Evolutionary conservation across 306 rosid species (phyloP), one percentile per base, ranked within the genome.

Genomic region (Heteromeles arbutifolia): DNA sequence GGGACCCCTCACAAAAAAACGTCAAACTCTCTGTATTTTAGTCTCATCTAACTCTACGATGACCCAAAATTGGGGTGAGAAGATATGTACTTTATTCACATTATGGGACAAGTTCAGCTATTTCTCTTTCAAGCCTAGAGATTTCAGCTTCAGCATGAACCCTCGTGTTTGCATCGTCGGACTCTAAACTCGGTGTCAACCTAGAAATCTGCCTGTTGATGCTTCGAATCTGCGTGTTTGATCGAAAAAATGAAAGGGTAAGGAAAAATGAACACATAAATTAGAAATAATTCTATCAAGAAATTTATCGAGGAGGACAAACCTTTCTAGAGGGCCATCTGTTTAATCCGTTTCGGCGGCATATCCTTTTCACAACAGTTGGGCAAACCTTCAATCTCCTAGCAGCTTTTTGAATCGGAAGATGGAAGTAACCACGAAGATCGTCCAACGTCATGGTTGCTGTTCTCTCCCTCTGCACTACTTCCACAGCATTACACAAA

Each of bases 251-350:
- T 50, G 54, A 5, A n/a, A 10, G n/a, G 6, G 3, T n/a, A 31
- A 41, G 52, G 2, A 9, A 54, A 18, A 34, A 1, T 63, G 8
- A 12, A 3, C 13, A 54, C 2, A 31, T 61, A 12, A 2, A 21
- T 5, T 2, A 10, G 25, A 58, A 29, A 29, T 37, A 6, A 6
- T 21, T 22, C 8, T 18, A 41, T 0, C 10, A 66, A 4, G 24
- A 2, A 3, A 3, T 10, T 14, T 19, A 37, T 21, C 19, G 25
- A 34, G 1, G 11, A 65, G 13, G 44, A 77, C 48, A 22, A 17
- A 90, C 97, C 96, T 94, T 94, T 84, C 98, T 86, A 39, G 81
- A 44, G 45, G 97, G 98, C 97, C 98, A 94, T 78, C 96, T 83
- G 1, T 22, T 21, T 69, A 94, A 73, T 5, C 83, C 80, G 29